Evolutionary conservation across 306 rosid genomes (phyloP).

Genomic region (Arachis hypogaea): DNA sequence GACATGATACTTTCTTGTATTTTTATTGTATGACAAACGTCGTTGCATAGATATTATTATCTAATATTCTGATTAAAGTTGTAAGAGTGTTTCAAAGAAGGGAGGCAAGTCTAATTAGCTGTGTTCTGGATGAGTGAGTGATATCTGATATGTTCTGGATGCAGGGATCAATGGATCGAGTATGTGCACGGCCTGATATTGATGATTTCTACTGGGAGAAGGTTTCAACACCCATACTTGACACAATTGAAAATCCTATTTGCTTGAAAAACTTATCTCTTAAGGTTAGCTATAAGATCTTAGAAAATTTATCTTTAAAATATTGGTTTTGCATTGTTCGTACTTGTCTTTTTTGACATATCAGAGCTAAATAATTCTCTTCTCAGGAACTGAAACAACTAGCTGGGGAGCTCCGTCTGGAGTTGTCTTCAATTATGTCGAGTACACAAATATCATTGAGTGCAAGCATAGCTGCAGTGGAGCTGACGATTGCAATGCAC

Average conservation of each 20-base stretch:
- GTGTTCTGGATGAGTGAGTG: constrained; percentile 7
- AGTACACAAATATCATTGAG: constrained; percentile 47
- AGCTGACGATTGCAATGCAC: constrained; percentile 87
- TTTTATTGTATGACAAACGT: no score
- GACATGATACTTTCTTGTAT: no score
- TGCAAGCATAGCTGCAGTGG: constrained; percentile 75
- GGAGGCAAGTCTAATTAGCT: not conserved
- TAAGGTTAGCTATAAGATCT: constrained; percentile 53
- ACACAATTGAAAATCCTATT: constrained; percentile 75
- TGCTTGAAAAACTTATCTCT: constrained; percentile 83
- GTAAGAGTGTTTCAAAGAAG: no score
- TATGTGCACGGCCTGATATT: constrained; percentile 57
- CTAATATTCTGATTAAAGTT: no score
- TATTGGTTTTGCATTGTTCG: constrained; percentile 18
- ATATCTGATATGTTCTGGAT: constrained; percentile 41
- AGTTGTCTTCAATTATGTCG: constrained; percentile 56
- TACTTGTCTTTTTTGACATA: constrained; percentile 32
- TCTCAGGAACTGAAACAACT: constrained; percentile 86
- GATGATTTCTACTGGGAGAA: constrained; percentile 71
- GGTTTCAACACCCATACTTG: constrained; percentile 80
- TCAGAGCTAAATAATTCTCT: constrained; percentile 36
- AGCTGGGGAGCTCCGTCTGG: constrained; percentile 75
- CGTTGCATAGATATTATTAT: no score
- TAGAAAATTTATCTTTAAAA: constrained; percentile 18
- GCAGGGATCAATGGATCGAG: constrained; percentile 56